These are phyloP conservation scores for Candida germanica DNA, from an alignment of 805 yeast genomes.

Conservation along the genomic window DNA sequence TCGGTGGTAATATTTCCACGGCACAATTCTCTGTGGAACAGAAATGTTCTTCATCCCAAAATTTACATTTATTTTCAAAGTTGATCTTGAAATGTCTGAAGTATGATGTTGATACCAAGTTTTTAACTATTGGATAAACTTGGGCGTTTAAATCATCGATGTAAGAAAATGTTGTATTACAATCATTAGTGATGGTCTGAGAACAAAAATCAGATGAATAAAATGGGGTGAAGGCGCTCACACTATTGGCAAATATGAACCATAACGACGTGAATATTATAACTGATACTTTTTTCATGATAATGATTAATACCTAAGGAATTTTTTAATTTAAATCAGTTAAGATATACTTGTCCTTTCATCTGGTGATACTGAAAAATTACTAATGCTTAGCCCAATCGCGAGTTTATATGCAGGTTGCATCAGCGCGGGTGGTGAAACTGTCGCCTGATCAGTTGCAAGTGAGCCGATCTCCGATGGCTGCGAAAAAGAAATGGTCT, in stretches of 20 bases:
- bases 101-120: slow-evolving; percentile 69
- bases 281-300: too few species aligned
- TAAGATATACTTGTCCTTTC: neutral
- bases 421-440: too few species aligned
- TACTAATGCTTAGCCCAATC: too few species aligned
- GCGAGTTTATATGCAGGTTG: too few species aligned
- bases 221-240: slow-evolving; percentile 29
- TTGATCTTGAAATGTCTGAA: slow-evolving; percentile 87
- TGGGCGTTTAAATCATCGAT: slow-evolving; percentile 36
- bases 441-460: too few species aligned
- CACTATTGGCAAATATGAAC: too few species aligned
- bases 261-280: too few species aligned
- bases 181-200: slow-evolving; percentile 42
- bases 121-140: slow-evolving; percentile 47
- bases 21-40: slow-evolving; percentile 90
- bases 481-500: too few species aligned
- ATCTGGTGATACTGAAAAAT: neutral
- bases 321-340: neutral
- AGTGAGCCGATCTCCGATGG: too few species aligned
- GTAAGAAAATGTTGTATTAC: slow-evolving; percentile 44
- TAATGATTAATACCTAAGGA: too few species aligned
- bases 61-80: slow-evolving; percentile 79
- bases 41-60: slow-evolving; percentile 77
- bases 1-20: slow-evolving; percentile 67
- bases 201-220: slow-evolving; percentile 44